phyloP scores from a whole-genome alignment of 768 basidiomycete genomes.

The Antrodiella citrinella region DNA sequence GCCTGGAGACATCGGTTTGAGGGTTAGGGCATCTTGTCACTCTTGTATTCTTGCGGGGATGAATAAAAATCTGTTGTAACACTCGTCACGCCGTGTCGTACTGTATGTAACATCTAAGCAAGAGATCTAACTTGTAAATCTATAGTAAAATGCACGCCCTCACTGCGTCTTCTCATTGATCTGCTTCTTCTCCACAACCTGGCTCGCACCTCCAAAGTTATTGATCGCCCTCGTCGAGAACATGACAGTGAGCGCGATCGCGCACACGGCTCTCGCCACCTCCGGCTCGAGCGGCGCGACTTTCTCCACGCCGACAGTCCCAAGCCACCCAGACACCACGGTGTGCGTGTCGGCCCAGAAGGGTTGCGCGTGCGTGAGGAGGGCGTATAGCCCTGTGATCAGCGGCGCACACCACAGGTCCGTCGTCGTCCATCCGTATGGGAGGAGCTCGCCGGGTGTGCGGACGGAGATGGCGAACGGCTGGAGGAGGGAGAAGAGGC shows the following conservation, averaged over 20 bases:
- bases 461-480: conserved; percentile 60
- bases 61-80: too few species aligned
- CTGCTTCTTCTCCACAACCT: conserved; percentile 11
- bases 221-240: conserved; percentile 59
- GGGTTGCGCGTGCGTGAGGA: conserved; percentile 81
- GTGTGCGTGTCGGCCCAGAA: conserved; percentile 63
- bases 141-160: too few species aligned
- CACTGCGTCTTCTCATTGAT: conserved; percentile 2
- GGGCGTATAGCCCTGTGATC: conserved; percentile 70
- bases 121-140: too few species aligned
- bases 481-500: conserved; percentile 67
- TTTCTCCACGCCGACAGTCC: conserved; percentile 26
- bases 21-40: too few species aligned
- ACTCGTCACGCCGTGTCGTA: too few species aligned
- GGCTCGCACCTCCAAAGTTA: conserved; percentile 38
- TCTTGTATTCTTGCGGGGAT: too few species aligned
- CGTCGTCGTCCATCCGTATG: conserved; percentile 79
- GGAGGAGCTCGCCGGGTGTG: conserved; percentile 72
- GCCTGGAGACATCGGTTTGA: too few species aligned
- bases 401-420: conserved; percentile 84
- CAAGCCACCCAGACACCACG: conserved; percentile 39
- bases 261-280: conserved; percentile 65
- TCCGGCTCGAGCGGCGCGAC: conserved; percentile 50
- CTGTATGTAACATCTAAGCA: too few species aligned
- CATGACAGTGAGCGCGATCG: conserved; percentile 49